These are phyloP conservation scores for Eremothecium sinecaudum DNA, from an alignment of 1,139 yeast species.

Conservation along the genomic window DNA sequence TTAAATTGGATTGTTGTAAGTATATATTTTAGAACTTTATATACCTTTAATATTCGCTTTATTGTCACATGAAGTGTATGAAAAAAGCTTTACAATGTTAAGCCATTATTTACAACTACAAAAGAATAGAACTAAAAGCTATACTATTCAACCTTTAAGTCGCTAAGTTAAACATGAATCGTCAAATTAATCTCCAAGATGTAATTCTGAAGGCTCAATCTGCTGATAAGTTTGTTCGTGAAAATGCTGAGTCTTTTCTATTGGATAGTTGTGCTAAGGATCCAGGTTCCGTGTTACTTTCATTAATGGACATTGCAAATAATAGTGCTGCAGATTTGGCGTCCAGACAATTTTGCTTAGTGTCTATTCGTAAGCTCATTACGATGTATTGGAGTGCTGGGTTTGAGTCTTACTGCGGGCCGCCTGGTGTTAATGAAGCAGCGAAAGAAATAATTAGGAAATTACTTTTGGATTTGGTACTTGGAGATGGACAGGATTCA, in stretches of 20 bases:
- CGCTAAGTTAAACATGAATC: no score
- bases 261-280: slow-evolving; percentile 22
- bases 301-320: slow-evolving; percentile 26
- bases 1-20: no score
- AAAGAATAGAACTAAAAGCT: no score
- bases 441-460: slow-evolving; percentile 38
- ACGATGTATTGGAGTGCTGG: slow-evolving; percentile 81
- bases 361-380: slow-evolving; percentile 60
- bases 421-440: slow-evolving; percentile 44
- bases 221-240: slow-evolving; percentile 29
- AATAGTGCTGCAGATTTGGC: slow-evolving; percentile 12
- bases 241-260: slow-evolving; percentile 30
- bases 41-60: no score
- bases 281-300: slow-evolving; percentile 28
- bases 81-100: no score
- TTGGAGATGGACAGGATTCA: slow-evolving; percentile 39
- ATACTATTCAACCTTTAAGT: no score
- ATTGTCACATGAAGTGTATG: no score
- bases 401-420: slow-evolving; percentile 66
- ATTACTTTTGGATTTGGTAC: slow-evolving; percentile 44
- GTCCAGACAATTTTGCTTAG: slow-evolving; percentile 54
- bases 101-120: no score
- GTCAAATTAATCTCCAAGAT: slow-evolving; percentile 12
- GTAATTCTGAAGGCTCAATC: slow-evolving; percentile 25
- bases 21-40: no score